Evolutionary conservation across 108 stramenopile genomes (phyloP).

Genomic region (Skeletonema marinoi): DNA sequence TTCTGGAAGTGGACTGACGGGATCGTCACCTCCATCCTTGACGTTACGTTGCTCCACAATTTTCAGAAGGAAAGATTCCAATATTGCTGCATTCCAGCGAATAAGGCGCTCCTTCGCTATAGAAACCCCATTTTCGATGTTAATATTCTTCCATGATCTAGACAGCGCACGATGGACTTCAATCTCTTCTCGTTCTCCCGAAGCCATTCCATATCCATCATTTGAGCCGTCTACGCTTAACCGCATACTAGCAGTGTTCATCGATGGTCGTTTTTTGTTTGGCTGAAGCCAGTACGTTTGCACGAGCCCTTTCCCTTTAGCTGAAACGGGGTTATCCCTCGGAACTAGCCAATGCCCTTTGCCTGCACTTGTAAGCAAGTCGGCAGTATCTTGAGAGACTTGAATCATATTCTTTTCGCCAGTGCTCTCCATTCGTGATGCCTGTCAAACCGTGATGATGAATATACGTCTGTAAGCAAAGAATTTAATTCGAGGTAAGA

Average conservation of each 20-base stretch:
- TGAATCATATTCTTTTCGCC: slow-evolving; percentile 46
- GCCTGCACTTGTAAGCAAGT: slow-evolving; percentile 37
- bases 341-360: slow-evolving; percentile 37
- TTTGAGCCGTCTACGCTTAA: background rate
- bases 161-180: background rate
- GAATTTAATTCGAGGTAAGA: background rate
- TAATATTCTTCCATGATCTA: slow-evolving; percentile 6
- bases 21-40: background rate
- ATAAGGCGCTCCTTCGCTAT: slow-evolving; percentile 36
- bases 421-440: slow-evolving; percentile 58
- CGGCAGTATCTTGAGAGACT: slow-evolving; percentile 48
- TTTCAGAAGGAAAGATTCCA: slow-evolving; percentile 4
- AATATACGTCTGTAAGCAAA: background rate
- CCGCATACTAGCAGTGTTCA: background rate
- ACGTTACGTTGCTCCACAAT: slow-evolving; percentile 1
- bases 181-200: background rate
- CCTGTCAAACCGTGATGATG: slow-evolving; percentile 8
- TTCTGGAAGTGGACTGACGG: background rate
- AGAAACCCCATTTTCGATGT: slow-evolving; percentile 3
- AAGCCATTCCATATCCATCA: background rate
- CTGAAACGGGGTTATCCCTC: slow-evolving; percentile 40
- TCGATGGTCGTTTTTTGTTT: background rate
- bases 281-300: slow-evolving; percentile 56
- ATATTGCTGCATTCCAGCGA: slow-evolving; percentile 6
- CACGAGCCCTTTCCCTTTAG: slow-evolving; percentile 54